These are phyloP conservation scores for Pyrus bretschneideri DNA, from an alignment of 306 rosid genomes.

Conservation along the genomic window DNA sequence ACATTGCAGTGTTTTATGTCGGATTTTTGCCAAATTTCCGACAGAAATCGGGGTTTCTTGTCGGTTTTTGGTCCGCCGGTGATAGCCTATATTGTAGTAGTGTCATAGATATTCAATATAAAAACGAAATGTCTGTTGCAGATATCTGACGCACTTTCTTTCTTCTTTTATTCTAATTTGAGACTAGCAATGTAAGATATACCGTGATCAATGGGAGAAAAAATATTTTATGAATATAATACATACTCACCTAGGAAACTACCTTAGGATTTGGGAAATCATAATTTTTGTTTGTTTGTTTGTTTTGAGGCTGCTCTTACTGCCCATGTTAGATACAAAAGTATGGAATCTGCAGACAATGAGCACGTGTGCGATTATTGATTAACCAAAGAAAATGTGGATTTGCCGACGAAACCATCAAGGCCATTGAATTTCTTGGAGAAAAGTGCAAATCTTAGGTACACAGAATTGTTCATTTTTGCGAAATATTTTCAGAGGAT, in stretches of 20 bases:
- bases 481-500: neutral
- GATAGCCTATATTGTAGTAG: too few species aligned
- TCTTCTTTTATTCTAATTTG: too few species aligned
- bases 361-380: conserved; percentile 4
- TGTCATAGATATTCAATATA: too few species aligned
- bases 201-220: too few species aligned
- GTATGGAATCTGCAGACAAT: conserved; percentile 2
- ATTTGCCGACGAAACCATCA: conserved; percentile 8
- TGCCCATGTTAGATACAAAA: neutral
- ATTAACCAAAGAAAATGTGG: neutral
- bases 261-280: neutral
- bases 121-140: too few species aligned
- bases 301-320: neutral
- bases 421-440: conserved; percentile 11
- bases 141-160: accelerated
- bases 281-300: too few species aligned
- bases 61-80: too few species aligned
- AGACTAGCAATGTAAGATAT: too few species aligned
- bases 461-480: neutral
- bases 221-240: neutral
- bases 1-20: too few species aligned
- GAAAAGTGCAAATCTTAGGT: neutral
- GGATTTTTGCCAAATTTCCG: too few species aligned
- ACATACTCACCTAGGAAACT: neutral
- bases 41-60: too few species aligned